phyloP scores from a whole-genome alignment of 1,284 basidiomycete genomes.

The Irpex rosettiformis region DNA sequence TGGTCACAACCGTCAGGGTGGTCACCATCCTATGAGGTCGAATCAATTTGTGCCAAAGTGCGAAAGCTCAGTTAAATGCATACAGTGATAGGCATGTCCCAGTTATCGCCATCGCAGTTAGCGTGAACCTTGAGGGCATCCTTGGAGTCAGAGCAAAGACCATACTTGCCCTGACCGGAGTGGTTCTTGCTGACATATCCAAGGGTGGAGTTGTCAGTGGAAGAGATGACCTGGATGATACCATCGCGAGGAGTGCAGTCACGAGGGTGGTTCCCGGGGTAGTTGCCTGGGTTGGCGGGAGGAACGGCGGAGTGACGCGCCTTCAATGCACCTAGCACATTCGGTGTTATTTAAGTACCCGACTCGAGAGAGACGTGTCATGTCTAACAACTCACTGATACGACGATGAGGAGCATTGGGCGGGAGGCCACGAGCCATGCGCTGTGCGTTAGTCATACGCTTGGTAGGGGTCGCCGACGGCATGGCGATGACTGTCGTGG shows the following conservation, averaged over 20 bases:
- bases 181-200: constrained; percentile 7
- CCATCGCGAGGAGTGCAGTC: constrained; percentile 5
- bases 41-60: not conserved
- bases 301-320: not conserved
- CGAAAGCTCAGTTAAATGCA: not conserved
- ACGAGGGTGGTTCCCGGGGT: not conserved
- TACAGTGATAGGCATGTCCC: constrained; percentile 4
- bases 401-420: constrained; percentile 7
- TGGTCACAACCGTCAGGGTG: not conserved
- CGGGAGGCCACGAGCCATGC: constrained; percentile 9
- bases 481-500: not conserved
- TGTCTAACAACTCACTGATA: constrained; percentile 3
- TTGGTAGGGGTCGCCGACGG: not conserved
- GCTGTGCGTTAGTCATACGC: constrained; percentile 9
- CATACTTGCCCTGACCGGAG: constrained; percentile 9
- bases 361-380: not conserved
- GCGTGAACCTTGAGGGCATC: constrained; percentile 8
- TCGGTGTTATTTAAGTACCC: not conserved
- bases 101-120: constrained; percentile 8
- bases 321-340: not conserved
- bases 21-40: not conserved
- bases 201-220: not conserved
- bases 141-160: constrained; percentile 2
- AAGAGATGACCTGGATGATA: constrained; percentile 7
- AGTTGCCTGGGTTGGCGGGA: not conserved